These are phyloP conservation scores for Apiospora phragmitis DNA, from an alignment of 2,329 filamentous ascomycete species.

Conservation along the genomic window DNA sequence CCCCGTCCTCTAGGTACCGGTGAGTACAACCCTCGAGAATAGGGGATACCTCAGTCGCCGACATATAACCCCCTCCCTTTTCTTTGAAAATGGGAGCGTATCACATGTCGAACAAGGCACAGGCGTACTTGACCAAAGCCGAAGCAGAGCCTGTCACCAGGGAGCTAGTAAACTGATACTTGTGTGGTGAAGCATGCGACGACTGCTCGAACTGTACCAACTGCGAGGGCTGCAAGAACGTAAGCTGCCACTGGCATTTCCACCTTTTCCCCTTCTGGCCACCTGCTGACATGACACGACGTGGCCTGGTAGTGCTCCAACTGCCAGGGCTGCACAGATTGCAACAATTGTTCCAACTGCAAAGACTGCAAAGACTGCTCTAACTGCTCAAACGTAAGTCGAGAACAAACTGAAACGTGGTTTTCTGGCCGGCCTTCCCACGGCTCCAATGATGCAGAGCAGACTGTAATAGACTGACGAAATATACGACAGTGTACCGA, in stretches of 20 bases:
- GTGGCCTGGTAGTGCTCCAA: background rate
- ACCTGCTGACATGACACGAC: background rate
- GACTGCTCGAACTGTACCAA: conserved; percentile 12
- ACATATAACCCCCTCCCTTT: too few relatives aligned
- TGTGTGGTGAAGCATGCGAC: background rate
- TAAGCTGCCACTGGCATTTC: background rate
- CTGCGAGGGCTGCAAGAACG: background rate
- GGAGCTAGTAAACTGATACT: background rate
- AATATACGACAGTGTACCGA: background rate
- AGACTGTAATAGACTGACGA: background rate
- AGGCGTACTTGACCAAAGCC: background rate
- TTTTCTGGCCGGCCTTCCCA: too few relatives aligned
- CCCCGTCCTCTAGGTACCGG: background rate
- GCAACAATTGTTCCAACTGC: conserved; percentile 15
- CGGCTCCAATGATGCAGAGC: background rate
- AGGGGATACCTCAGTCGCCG: background rate
- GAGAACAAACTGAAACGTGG: background rate
- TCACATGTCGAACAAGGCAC: background rate
- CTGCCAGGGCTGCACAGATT: conserved; percentile 7
- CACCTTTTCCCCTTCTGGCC: background rate
- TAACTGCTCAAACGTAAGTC: background rate
- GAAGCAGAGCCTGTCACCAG: background rate
- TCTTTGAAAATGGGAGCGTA: background rate
- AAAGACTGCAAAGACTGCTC: conserved; percentile 10
- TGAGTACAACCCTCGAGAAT: background rate